A percentile compares a stretch with the other conserved stretches of the same genome.
Evolutionary conservation across 306 rosid species (phyloP).

Genomic region (Vigna nakashimae): DNA sequence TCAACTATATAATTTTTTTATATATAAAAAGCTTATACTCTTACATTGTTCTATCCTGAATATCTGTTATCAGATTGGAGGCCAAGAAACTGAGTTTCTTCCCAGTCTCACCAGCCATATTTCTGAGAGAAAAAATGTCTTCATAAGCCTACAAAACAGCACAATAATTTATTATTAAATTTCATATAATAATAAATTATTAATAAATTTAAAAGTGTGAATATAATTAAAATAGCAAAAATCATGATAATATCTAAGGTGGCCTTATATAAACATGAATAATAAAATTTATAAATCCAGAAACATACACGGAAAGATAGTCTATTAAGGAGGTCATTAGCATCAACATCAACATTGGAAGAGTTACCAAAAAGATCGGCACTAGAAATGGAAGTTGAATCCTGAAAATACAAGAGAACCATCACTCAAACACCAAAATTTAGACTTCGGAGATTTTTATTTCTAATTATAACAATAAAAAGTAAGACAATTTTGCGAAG

Average conservation of each 20-base stretch:
- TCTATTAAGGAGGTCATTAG: slow-evolving; percentile 75
- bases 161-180: background rate
- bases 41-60: slow-evolving; percentile 89
- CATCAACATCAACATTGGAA: slow-evolving; percentile 70
- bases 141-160: slow-evolving; percentile 73
- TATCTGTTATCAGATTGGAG: slow-evolving; percentile 78
- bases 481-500: too few relatives aligned
- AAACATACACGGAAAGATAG: slow-evolving; percentile 72
- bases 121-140: slow-evolving; percentile 84
- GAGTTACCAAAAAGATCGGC: slow-evolving; percentile 82
- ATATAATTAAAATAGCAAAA: too few relatives aligned
- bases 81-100: slow-evolving; percentile 90
- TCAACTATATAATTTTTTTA: too few relatives aligned
- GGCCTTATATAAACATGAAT: too few relatives aligned
- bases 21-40: slow-evolving; percentile 45
- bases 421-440: slow-evolving; percentile 21
- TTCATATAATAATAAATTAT: too few relatives aligned
- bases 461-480: too few relatives aligned
- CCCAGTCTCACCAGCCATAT: slow-evolving; percentile 92
- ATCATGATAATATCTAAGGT: too few relatives aligned
- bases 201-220: too few relatives aligned
- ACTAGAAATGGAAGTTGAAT: slow-evolving; percentile 86
- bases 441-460: too few relatives aligned
- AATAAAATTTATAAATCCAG: background rate
- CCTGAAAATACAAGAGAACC: slow-evolving; percentile 52